Conservation (phyloP, 2,329 filamentous ascomycete genomes). For the Ophiostoma tasmaniense region DNA sequence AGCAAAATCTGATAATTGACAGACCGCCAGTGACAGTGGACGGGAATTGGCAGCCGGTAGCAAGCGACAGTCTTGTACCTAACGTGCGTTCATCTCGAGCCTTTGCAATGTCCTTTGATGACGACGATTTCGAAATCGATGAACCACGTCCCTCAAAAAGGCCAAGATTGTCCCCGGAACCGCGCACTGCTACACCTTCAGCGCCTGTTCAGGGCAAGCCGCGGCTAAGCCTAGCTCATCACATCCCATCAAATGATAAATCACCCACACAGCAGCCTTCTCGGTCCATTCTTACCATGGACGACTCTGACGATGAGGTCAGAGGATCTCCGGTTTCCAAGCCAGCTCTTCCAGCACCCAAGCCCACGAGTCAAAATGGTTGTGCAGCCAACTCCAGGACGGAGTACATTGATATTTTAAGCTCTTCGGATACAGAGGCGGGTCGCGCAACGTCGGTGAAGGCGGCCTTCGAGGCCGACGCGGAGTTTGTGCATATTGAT, state of each 20-base stretch:
- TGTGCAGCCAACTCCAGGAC: background rate
- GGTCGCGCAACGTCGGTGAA: background rate
- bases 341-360: background rate
- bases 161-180: background rate
- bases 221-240: background rate
- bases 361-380: background rate
- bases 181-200: background rate
- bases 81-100: background rate
- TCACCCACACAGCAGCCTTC: background rate
- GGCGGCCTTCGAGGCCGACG: background rate
- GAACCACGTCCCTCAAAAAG: slow-evolving; percentile 1
- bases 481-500: slow-evolving; percentile 10
- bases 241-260: background rate
- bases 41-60: background rate
- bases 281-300: background rate
- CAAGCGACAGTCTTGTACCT: background rate
- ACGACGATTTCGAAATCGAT: background rate
- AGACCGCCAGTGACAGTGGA: background rate
- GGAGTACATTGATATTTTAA: slow-evolving; percentile 17
- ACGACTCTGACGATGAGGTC: background rate
- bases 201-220: background rate
- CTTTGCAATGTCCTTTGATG: background rate
- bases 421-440: slow-evolving; percentile 13
- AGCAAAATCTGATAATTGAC: background rate
- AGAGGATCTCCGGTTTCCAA: background rate